These are phyloP conservation scores for Aspergillus japonicus DNA, from an alignment of 2,329 filamentous ascomycete genomes.

Conservation along the genomic window DNA sequence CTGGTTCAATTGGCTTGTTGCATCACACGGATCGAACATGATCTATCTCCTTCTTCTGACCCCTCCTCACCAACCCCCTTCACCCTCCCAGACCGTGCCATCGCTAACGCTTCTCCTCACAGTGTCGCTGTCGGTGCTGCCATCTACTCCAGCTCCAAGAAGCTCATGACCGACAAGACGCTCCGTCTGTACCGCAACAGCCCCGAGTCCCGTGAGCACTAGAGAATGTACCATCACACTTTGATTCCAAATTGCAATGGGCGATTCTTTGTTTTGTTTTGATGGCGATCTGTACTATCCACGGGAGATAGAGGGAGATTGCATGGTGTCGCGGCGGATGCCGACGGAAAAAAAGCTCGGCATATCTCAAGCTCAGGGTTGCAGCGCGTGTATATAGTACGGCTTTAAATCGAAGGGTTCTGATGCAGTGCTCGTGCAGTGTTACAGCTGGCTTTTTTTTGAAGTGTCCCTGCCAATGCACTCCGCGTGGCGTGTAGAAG, in stretches of 20 bases:
- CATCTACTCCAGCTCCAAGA: constrained; percentile 75
- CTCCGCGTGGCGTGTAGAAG: constrained; percentile 7
- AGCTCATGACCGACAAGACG: constrained; percentile 86
- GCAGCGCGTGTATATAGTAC: constrained; percentile 40
- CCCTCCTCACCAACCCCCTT: constrained; percentile 18
- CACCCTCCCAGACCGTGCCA: constrained; percentile 5
- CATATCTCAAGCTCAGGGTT: constrained; percentile 27
- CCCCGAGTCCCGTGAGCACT: constrained; percentile 43
- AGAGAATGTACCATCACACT: constrained; percentile 36
- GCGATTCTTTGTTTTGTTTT: constrained; percentile 26
- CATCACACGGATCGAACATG: constrained; percentile 8
- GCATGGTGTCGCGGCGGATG: constrained; percentile 24
- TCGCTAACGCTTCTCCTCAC: constrained; percentile 23
- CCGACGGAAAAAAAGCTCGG: constrained; percentile 20
- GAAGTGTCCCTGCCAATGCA: constrained; percentile 16
- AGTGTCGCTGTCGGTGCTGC: constrained; percentile 72
- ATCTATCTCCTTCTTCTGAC: not conserved
- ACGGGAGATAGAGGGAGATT: constrained; percentile 19
- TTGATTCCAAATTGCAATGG: constrained; percentile 30
- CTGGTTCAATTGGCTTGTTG: constrained; percentile 7
- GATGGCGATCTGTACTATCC: constrained; percentile 31
- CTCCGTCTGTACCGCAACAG: constrained; percentile 79
- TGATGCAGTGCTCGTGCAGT: constrained; percentile 29
- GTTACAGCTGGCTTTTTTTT: constrained; percentile 24
- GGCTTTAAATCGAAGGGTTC: constrained; percentile 28